Evolutionary conservation across 1,284 basidiomycete genomes (phyloP).

Genomic region (Irpex rosettiformis): DNA sequence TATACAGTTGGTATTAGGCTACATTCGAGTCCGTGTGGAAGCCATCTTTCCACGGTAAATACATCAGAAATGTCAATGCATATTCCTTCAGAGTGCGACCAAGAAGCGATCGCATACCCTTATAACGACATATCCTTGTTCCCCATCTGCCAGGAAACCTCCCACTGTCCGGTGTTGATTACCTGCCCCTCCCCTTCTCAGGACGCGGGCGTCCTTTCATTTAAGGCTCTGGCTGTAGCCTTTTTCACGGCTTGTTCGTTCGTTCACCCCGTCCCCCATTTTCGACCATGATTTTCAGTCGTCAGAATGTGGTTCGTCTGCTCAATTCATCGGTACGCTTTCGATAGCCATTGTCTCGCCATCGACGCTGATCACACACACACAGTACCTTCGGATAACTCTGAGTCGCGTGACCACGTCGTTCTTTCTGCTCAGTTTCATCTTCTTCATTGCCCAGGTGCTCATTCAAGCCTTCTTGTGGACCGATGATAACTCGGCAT

Average conservation of each 20-base stretch:
- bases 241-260: neutral
- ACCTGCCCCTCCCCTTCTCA: neutral
- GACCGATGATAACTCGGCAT: conserved; percentile 41
- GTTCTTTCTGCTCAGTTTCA: conserved; percentile 42
- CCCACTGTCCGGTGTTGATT: neutral
- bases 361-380: conserved; percentile 18
- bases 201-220: conserved; percentile 1
- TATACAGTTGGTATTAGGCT: neutral
- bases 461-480: conserved; percentile 48
- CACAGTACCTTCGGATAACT: conserved; percentile 32
- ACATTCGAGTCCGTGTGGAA: neutral
- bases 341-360: neutral
- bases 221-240: neutral
- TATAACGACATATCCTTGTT: neutral
- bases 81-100: neutral
- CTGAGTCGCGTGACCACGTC: conserved; percentile 35
- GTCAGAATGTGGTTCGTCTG: neutral
- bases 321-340: neutral
- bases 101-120: neutral
- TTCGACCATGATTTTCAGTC: neutral
- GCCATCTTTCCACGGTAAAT: neutral
- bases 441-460: conserved; percentile 32
- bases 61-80: neutral
- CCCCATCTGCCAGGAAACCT: neutral
- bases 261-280: neutral